Conservation (phyloP, 108 stramenopile species). For the Epipyxis sp. region DNA sequence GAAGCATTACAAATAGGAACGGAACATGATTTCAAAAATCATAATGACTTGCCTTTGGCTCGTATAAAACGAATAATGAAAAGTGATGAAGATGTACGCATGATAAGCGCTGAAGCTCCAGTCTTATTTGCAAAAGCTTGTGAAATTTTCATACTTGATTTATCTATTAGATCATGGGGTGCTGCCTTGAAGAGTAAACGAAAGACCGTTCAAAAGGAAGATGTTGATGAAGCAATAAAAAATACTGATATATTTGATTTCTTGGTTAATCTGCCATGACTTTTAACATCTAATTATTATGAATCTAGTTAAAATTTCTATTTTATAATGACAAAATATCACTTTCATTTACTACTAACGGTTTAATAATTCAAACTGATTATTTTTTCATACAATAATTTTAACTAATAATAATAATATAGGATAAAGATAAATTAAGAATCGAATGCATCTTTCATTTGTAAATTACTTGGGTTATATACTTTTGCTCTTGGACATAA, state of each 20-base stretch:
- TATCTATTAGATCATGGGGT: constrained; percentile 81
- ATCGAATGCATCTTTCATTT: too few relatives aligned
- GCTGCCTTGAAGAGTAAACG: constrained; percentile 60
- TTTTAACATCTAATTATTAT: too few relatives aligned
- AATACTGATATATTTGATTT: constrained; percentile 63
- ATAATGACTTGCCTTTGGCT: constrained; percentile 67
- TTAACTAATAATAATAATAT: too few relatives aligned
- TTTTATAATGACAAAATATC: too few relatives aligned
- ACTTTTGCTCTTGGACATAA: constrained; percentile 7
- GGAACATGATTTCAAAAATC: constrained; percentile 53
- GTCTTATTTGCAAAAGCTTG: constrained; percentile 97
- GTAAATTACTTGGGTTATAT: too few relatives aligned
- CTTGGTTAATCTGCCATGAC: constrained; percentile 41
- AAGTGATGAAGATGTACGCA: constrained; percentile 75
- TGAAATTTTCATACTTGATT: constrained; percentile 95
- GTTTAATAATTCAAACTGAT: too few relatives aligned
- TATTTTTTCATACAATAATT: too few relatives aligned
- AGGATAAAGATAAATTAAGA: too few relatives aligned
- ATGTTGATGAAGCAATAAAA: constrained; percentile 52
- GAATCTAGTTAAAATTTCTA: too few relatives aligned
- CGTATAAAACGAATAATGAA: constrained; percentile 99
- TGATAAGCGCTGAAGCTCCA: constrained; percentile 87
- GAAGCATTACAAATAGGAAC: constrained; percentile 19
- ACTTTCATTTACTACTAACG: too few relatives aligned
- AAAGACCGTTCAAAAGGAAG: constrained; percentile 57